Evolutionary conservation across 2,329 filamentous ascomycete species (phyloP).

Genomic region (Ophiostoma himal-ulmi): DNA sequence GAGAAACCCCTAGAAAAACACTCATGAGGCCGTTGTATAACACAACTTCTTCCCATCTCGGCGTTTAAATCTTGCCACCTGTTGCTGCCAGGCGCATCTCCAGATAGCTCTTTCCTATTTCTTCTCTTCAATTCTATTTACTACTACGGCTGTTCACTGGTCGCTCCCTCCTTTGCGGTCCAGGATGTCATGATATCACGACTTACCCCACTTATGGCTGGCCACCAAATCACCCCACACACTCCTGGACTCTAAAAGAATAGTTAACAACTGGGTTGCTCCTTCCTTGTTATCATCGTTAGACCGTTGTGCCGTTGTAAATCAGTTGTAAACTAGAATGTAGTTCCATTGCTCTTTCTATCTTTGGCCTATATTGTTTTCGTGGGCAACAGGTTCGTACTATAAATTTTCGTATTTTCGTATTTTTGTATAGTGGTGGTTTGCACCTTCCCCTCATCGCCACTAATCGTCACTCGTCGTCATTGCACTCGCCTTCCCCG

Average conservation of each 20-base stretch:
- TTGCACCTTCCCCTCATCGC: slow-evolving; percentile 1
- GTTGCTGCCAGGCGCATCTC: not conserved
- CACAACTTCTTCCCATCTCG: not conserved
- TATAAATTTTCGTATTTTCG: not conserved
- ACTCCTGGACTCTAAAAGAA: not conserved
- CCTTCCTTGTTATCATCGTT: not conserved
- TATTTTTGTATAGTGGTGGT: not conserved
- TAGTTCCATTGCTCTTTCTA: not conserved
- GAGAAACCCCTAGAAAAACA: not conserved
- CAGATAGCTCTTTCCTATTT: not conserved
- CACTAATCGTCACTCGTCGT: not conserved
- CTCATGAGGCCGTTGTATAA: not conserved
- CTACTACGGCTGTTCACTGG: not conserved
- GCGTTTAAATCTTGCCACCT: not conserved
- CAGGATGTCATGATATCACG: not conserved
- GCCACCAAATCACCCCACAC: not conserved
- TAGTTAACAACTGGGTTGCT: not conserved
- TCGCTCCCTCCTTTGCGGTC: no score
- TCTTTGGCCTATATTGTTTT: not conserved
- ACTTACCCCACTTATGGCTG: not conserved
- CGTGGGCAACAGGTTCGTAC: not conserved
- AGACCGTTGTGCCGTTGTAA: not conserved
- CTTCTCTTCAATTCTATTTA: not conserved
- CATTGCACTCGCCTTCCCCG: not conserved
- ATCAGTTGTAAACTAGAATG: not conserved